Evolutionary conservation across 2,329 filamentous ascomycete genomes (phyloP), one percentile per base, ranked within the genome.

Genomic region (Orbilia quercus): DNA sequence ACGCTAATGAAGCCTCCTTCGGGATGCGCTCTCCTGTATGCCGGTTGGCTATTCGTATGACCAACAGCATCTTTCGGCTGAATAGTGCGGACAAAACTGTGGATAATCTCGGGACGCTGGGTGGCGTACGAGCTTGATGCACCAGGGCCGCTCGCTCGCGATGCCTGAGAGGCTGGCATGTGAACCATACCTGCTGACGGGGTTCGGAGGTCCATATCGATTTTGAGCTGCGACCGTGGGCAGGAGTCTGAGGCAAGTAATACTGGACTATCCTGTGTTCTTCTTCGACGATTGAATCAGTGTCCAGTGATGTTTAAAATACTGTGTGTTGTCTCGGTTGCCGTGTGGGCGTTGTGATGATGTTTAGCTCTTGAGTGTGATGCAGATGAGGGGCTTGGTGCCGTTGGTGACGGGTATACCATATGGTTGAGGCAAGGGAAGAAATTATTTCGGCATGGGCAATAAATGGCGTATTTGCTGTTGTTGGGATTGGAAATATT

Each of bases 1-100:
- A 96, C 92, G 81, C 95, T 98, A 80, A 99, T 96, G 80, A 99
- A 99, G 53, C 95, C 95, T 59, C 95, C 95, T 80, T 99, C 95
- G 1, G 95, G 95, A 78, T 96, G 96, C 63, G 95, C 95, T 82
- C 95, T 88, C 77, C 95, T 88, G 80, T 96, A 98, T 0, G 92
- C 87, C 62, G 95, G 95, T 80, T 99, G 95, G 18, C 87, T 79
- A 81, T 94, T 96, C 80, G 95, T 88, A 79, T 90, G 91, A 45
- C 93, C 91, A 74, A 89, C 87, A 77, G 99, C 82, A 71, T 98
- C 92, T 60, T 87, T 84, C 23, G 88, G 82, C 23, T 87, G 87
- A 74, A 89, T 85, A 77, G 96, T 85, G 80, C 91, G 93, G 79
- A 88, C 89, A 80, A 98, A 96, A 80, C 95, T 91, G n/a, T 72